A percentile compares a stretch with the other conserved stretches of the same genome.
These are phyloP conservation scores for Pichia sp. DNA, from an alignment of 1,139 yeast genomes.

Conservation along the genomic window DNA sequence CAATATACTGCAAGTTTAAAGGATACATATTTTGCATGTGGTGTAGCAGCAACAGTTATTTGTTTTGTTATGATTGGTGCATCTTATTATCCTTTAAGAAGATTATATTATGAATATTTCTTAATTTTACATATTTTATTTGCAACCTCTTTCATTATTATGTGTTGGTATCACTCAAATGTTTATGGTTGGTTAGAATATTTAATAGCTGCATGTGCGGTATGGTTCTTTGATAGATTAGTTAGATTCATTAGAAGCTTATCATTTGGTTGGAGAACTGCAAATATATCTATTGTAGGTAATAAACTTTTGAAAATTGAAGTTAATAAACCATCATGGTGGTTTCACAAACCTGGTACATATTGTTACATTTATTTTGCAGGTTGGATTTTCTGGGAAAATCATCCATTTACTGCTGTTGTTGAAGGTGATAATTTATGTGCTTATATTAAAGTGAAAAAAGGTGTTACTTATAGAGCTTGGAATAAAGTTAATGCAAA, in stretches of 20 bases:
- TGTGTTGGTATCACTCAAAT: constrained; percentile 36
- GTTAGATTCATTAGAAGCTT: constrained; percentile 30
- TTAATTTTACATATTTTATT: too few relatives aligned
- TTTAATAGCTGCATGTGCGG: constrained; percentile 35
- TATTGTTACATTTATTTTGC: constrained; percentile 35
- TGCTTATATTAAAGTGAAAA: too few relatives aligned
- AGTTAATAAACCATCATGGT: constrained; percentile 38
- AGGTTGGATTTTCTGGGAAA: constrained; percentile 27
- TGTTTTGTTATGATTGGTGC: constrained; percentile 39
- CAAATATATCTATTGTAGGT: constrained; percentile 15
- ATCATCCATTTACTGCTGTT: constrained; percentile 33
- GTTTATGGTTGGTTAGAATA: constrained; percentile 39
- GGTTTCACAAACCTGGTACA: constrained; percentile 32
- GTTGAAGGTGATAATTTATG: constrained; percentile 15
- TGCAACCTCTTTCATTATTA: constrained; percentile 34
- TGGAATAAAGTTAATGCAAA: constrained; percentile 18
- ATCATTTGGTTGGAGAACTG: constrained; percentile 33
- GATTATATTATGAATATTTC: constrained; percentile 37
- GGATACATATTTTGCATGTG: constrained; percentile 10
- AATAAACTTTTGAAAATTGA: constrained; percentile 37
- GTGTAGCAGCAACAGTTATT: constrained; percentile 33
- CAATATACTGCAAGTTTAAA: background rate
- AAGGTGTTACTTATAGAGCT: constrained; percentile 23
- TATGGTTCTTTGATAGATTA: constrained; percentile 34
- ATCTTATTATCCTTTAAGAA: constrained; percentile 40